phyloP scores from a whole-genome alignment of 2,329 filamentous ascomycete genomes.

The Penicillium sp. region DNA sequence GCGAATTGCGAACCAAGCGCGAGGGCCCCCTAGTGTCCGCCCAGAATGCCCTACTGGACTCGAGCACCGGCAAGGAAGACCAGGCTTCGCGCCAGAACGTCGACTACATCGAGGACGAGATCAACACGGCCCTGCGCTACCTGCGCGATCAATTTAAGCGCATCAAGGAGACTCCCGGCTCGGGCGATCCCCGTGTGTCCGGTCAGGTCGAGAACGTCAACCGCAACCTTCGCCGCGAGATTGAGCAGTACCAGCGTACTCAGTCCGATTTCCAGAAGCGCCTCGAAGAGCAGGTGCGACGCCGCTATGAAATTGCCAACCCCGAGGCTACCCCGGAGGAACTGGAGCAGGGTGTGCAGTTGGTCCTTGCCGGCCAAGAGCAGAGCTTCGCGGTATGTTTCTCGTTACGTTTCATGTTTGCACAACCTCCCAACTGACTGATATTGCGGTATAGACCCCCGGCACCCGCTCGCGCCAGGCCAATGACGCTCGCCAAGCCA shows the following conservation, averaged over 20 bases:
- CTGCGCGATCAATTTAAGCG: constrained; percentile 72
- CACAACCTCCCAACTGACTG: constrained; percentile 1
- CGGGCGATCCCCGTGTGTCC: constrained; percentile 64
- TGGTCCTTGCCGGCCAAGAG: constrained; percentile 55
- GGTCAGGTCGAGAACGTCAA: constrained; percentile 78
- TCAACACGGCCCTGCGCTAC: constrained; percentile 74
- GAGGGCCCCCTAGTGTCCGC: constrained; percentile 48
- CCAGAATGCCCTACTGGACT: constrained; percentile 67
- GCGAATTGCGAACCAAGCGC: constrained; percentile 61
- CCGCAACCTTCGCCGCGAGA: constrained; percentile 70
- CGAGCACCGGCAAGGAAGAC: constrained; percentile 63
- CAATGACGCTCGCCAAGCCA: constrained; percentile 71
- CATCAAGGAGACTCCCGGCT: constrained; percentile 76
- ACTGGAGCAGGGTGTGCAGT: constrained; percentile 69
- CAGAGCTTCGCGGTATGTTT: constrained; percentile 75
- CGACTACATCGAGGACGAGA: constrained; percentile 67
- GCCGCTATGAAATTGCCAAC: constrained; percentile 84
- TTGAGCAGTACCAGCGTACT: constrained; percentile 72
- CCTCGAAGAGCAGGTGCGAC: constrained; percentile 73
- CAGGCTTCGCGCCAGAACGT: constrained; percentile 62
- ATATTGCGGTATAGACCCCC: constrained; percentile 22
- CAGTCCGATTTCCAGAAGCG: constrained; percentile 76
- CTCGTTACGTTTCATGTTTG: neutral
- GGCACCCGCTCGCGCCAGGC: constrained; percentile 60
- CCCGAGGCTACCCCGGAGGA: constrained; percentile 75